These are phyloP conservation scores for Penicillium sp. DNA, from an alignment of 2,329 filamentous ascomycete species.

Conservation along the genomic window DNA sequence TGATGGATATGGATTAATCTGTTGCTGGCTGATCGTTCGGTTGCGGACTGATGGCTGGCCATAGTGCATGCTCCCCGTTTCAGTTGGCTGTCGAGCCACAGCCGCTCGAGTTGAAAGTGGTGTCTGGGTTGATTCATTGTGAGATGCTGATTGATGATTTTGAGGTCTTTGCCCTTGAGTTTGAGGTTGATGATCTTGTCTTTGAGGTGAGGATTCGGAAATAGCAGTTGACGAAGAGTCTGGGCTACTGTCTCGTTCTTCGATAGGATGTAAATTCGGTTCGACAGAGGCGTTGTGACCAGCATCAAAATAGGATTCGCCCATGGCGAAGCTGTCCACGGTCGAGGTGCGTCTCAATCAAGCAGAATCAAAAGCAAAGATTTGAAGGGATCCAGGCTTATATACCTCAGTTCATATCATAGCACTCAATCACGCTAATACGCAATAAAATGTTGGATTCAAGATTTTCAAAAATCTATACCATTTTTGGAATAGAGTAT, in stretches of 20 bases:
- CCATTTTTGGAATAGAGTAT: too few relatives aligned
- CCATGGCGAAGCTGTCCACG: neutral
- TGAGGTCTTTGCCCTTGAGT: neutral
- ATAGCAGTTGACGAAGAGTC: conserved; percentile 1
- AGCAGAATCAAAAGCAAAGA: too few relatives aligned
- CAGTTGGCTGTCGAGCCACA: conserved; percentile 9
- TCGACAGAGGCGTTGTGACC: neutral
- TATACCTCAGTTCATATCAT: too few relatives aligned
- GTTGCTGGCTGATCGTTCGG: conserved; percentile 2
- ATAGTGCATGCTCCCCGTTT: conserved; percentile 11
- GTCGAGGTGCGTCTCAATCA: too few relatives aligned
- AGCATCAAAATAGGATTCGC: neutral
- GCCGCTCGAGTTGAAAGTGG: conserved; percentile 4
- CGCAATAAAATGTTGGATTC: too few relatives aligned
- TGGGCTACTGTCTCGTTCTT: conserved; percentile 7
- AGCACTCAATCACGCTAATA: too few relatives aligned
- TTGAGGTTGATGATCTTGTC: neutral
- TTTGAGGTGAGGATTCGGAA: neutral
- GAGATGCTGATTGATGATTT: neutral
- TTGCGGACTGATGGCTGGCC: neutral
- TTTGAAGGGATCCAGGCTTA: too few relatives aligned
- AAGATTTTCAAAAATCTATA: too few relatives aligned
- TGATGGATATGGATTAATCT: conserved; percentile 4
- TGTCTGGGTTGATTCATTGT: conserved; percentile 3
- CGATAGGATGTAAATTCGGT: conserved; percentile 4